Evolutionary conservation across 2,329 filamentous ascomycete genomes (phyloP), one percentile per base, ranked within the genome.

Genomic region (Teratosphaeria zuluensis): DNA sequence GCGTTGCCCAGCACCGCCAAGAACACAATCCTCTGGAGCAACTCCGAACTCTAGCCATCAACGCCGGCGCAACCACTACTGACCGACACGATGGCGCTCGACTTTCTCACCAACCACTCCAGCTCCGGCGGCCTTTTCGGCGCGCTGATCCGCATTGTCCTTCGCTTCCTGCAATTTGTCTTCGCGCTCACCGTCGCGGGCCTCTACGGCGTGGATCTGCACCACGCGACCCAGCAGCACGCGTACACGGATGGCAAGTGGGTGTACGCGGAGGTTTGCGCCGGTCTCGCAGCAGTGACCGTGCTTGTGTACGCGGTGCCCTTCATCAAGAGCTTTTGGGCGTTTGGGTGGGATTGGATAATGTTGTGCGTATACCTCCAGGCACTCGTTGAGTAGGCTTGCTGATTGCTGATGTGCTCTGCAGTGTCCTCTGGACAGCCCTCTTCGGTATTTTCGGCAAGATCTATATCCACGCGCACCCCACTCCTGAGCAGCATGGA

Each of bases 391-490:
- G 14, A 12, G 51, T 31, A 21, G 14, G 51, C 14, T 12, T 53
- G 51, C 14, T 53, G 11, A 5, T 53, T 19, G 51, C 21, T 53
- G 14, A 53, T 31, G 51, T 53, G 21, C 51, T 31, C 21, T 11
- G 48, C 56, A 73, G 74, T 66, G 78, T 94, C 62, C 81, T 95
- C 32, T 95, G 89, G 86, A 84, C 90, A 60, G 83, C 85, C 1
- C 79, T 94, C 5, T 95, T 95, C 71, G 91, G 90, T 19, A 77
- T 94, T 61, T 96, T 96, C 70, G 91, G 86, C 57, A 84, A 81
- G 66, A 84, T 92, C 79, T 96, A 87, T 77, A 88, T 95, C 69
- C 74, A 82, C 57, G 85, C 85, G 67, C 72, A 90, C 59, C 72
- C 85, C 0, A 71, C 68, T 11, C 69, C 70, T 5, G 52, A 31